Evolutionary conservation across 345 rosid species (phyloP), one percentile per base, ranked within the genome.

Genomic region (Euphorbia tirucalli): DNA sequence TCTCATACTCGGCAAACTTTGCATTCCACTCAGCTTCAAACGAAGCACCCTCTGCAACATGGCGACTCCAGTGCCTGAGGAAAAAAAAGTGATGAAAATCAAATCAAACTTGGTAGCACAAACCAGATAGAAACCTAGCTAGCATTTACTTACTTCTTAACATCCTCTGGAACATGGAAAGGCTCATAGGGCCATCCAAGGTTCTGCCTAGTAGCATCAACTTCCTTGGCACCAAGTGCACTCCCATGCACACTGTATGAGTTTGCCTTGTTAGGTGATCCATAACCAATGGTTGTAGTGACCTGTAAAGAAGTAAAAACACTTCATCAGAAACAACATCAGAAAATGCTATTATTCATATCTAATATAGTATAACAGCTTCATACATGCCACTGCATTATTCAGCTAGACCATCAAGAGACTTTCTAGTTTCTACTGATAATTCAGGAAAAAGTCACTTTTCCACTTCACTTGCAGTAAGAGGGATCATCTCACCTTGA

Each of bases 181-280:
- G 99, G 97, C 83, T 88, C 96, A 44, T 75, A 73, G 15, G 97
- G 90, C 99, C 99, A 96, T 71, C 86, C 96, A 41, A 96, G 98
- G 87, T 96, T 96, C 78, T 85, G 71, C 85, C 99, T 93, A 19
- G 99, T 96, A 78, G 99, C 99, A 66, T 93, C 99, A 25, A 96
- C 99, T 91, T 96, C 99, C 82, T 93, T 96, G 82, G 96, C 83
- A 28, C 99, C 99, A 69, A 96, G 79, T 69, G 99, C 99, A 80
- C 92, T 87, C 30, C 99, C 99, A 54, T 96, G 99, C 35, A 93
- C 99, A 77, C 97, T 91, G 82, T 96, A 91, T 61, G 90, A 81
- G 83, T 93, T 96, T 27, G 99, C 82, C 83, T 93, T 96, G 89
- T 96, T 96, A 19, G 99, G 99, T 75, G 99, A 93, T 25, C 99